These are phyloP conservation scores for Alternaria sp. DNA, from an alignment of 2,329 filamentous ascomycete genomes.

Conservation along the genomic window DNA sequence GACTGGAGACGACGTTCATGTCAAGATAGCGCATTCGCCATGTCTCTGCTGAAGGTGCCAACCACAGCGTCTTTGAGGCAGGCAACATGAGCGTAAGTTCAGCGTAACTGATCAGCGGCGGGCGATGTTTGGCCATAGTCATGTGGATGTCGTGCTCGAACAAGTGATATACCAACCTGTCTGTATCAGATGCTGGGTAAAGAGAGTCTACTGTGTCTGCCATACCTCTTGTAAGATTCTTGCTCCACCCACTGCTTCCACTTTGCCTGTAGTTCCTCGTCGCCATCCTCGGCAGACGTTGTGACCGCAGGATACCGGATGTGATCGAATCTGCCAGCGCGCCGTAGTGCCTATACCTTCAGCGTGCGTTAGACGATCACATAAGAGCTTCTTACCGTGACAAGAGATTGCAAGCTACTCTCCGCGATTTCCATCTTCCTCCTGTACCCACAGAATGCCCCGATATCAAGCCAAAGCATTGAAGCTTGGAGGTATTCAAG, in stretches of 20 bases:
- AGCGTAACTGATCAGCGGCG: conserved; percentile 69
- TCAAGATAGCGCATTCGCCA: conserved; percentile 63
- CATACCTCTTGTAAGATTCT: conserved; percentile 65
- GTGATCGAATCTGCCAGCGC: conserved; percentile 63
- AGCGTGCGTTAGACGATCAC: neutral
- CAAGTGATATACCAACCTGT: conserved; percentile 26
- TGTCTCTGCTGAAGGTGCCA: conserved; percentile 64
- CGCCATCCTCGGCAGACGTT: conserved; percentile 17
- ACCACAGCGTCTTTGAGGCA: conserved; percentile 67
- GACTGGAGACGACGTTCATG: neutral
- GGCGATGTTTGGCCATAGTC: conserved; percentile 25
- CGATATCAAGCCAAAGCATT: conserved; percentile 58
- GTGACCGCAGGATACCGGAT: conserved; percentile 29
- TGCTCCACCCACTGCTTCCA: conserved; percentile 68
- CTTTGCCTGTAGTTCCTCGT: conserved; percentile 62
- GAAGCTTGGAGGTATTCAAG: conserved; percentile 60
- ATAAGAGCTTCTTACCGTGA: conserved; percentile 42
- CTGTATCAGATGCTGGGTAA: neutral
- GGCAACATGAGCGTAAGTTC: conserved; percentile 71
- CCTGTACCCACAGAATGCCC: conserved; percentile 63
- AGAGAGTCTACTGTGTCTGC: neutral
- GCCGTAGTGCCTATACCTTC: conserved; percentile 53
- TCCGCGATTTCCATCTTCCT: conserved; percentile 64
- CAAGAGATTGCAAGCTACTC: conserved; percentile 58
- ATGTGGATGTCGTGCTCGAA: conserved; percentile 30